Conservation (phyloP, 1,139 yeast species). For the Casaregolazyma lundiana region DNA sequence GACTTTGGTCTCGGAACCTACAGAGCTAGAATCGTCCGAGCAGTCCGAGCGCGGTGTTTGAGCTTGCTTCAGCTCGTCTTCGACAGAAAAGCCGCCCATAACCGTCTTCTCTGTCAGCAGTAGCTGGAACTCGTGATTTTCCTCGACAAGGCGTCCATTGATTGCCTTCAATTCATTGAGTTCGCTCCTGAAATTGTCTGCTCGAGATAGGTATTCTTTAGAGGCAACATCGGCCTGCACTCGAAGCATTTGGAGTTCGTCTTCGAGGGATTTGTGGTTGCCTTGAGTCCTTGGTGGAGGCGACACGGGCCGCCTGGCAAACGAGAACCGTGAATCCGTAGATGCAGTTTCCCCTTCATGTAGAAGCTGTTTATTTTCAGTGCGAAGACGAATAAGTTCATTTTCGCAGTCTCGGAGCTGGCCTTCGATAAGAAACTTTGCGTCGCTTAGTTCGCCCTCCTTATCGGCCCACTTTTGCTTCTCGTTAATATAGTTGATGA, state of each 20-base stretch:
- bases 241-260: slow-evolving; percentile 25
- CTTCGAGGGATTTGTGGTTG: slow-evolving; percentile 15
- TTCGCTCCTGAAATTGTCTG: slow-evolving; percentile 28
- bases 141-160: slow-evolving; percentile 31
- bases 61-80: slow-evolving; percentile 20
- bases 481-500: slow-evolving; percentile 31
- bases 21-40: background rate
- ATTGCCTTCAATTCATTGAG: slow-evolving; percentile 25
- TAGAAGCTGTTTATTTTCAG: background rate
- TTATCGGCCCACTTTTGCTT: slow-evolving; percentile 33
- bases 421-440: background rate
- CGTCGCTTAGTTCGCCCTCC: slow-evolving; percentile 23
- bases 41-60: slow-evolving; percentile 1
- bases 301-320: slow-evolving; percentile 1
- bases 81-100: slow-evolving; percentile 26
- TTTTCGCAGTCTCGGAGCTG: background rate
- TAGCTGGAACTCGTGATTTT: slow-evolving; percentile 34
- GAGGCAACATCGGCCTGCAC: slow-evolving; percentile 32
- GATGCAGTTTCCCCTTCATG: background rate
- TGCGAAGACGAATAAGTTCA: background rate
- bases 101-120: slow-evolving; percentile 34
- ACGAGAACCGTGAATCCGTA: slow-evolving; percentile 3
- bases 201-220: slow-evolving; percentile 29
- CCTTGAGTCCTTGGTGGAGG: slow-evolving; percentile 2
- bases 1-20: slow-evolving; percentile 1